Evolutionary conservation across 2,329 filamentous ascomycete genomes (phyloP).

Genomic region (Aureobasidium sp.): DNA sequence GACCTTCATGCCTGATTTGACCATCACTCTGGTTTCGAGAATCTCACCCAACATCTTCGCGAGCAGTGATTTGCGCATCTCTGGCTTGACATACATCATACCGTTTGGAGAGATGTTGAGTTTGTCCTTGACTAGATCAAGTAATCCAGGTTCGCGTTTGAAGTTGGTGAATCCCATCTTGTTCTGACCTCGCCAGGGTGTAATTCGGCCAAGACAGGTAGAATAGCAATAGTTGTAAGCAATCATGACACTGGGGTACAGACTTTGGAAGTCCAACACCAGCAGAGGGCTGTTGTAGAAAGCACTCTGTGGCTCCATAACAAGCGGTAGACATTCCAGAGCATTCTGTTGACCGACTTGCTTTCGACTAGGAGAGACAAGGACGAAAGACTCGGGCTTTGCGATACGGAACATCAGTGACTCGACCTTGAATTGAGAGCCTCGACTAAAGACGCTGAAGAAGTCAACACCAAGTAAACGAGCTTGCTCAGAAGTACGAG

Average conservation of each 20-base stretch:
- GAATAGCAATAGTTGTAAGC: slow-evolving; percentile 99
- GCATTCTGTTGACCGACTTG: slow-evolving; percentile 94
- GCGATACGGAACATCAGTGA: slow-evolving; percentile 98
- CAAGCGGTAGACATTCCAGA: slow-evolving; percentile 83
- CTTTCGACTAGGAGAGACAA: slow-evolving; percentile 81
- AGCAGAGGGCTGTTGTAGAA: slow-evolving; percentile 87
- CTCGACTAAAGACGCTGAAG: slow-evolving; percentile 88
- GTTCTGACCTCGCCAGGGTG: slow-evolving; percentile 79
- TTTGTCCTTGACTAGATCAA: slow-evolving; percentile 71
- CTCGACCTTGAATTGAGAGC: slow-evolving; percentile 97
- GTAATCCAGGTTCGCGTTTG: slow-evolving; percentile 61
- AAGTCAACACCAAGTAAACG: slow-evolving; percentile 91
- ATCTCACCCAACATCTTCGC: slow-evolving; percentile 97
- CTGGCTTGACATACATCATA: slow-evolving; percentile 84
- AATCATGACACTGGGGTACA: slow-evolving; percentile 98
- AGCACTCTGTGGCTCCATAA: slow-evolving; percentile 94
- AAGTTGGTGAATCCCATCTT: slow-evolving; percentile 95
- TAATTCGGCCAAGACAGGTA: slow-evolving; percentile 80
- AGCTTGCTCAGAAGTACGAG: slow-evolving; percentile 88
- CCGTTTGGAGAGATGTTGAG: slow-evolving; percentile 93
- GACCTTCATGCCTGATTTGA: slow-evolving; percentile 92
- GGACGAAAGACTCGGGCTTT: slow-evolving; percentile 88
- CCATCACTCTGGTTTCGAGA: slow-evolving; percentile 91
- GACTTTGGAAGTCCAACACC: slow-evolving; percentile 89
- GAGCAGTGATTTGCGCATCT: slow-evolving; percentile 79